Evolutionary conservation across 129 eudicot genomes (phyloP).

Genomic region (Artemisia argyi): DNA sequence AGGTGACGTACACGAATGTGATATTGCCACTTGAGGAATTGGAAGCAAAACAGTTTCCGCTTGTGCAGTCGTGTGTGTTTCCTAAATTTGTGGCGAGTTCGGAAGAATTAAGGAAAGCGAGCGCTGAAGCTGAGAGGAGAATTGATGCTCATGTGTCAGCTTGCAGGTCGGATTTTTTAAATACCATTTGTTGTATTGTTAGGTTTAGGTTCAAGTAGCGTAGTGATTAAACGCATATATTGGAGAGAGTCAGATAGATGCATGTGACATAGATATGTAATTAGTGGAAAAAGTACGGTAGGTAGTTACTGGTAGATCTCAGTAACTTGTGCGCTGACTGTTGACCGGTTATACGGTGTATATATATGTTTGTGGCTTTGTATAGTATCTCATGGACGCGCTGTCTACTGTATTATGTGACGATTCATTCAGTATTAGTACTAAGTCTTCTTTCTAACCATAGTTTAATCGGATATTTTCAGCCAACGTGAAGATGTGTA

Average conservation of each 20-base stretch:
- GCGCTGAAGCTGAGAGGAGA: slow-evolving; percentile 84
- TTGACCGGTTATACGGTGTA: too few relatives aligned
- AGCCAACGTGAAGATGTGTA: slow-evolving; percentile 94
- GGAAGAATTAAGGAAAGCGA: slow-evolving; percentile 83
- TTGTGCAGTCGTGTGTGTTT: slow-evolving; percentile 82
- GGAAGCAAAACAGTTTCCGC: slow-evolving; percentile 80
- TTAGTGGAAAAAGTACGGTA: too few relatives aligned
- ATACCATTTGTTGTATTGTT: slow-evolving; percentile 11
- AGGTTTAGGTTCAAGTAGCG: not conserved
- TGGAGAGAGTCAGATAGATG: too few relatives aligned
- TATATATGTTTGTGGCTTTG: too few relatives aligned
- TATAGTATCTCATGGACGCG: too few relatives aligned
- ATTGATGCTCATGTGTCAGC: slow-evolving; percentile 63
- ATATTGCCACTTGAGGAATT: slow-evolving; percentile 70
- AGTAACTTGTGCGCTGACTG: too few relatives aligned
- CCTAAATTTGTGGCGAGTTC: slow-evolving; percentile 76
- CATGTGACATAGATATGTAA: too few relatives aligned
- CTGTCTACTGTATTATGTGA: too few relatives aligned
- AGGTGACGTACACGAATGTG: slow-evolving; percentile 71
- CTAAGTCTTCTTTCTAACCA: slow-evolving; percentile 12
- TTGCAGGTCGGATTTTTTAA: slow-evolving; percentile 63
- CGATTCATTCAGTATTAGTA: not conserved
- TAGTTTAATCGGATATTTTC: slow-evolving; percentile 33
- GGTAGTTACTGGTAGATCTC: too few relatives aligned
- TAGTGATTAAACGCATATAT: not conserved